Base-by-base conservation (phyloP, 257 asterid species). In the Petunia axillaris region DNA sequence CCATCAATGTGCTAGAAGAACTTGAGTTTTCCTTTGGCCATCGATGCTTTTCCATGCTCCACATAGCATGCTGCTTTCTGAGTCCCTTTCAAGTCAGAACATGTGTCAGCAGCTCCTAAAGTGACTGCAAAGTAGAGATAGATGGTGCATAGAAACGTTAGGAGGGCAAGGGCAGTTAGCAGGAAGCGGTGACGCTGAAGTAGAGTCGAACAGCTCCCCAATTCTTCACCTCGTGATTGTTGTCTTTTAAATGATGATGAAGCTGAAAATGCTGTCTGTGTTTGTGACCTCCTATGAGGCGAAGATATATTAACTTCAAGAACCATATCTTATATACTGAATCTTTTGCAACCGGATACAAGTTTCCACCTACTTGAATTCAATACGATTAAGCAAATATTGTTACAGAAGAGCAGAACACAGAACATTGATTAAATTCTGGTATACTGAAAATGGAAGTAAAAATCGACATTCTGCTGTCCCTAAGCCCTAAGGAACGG, bases 101-200 rank as follows among this genome's bases (percentile, higher is more conserved):
- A 92, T 1, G 87, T 80, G 82, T 87, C 84, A n/a, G 65, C 59
- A 0, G 81, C 77, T 4, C 92, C 93, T 13, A 92, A 86, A 71
- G 96, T 92, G 81, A 91, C 88, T 1, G 96, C 96, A 82, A 92
- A 92, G 90, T 92, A 92, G 25, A 92, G 96, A 90, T 92, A 92
- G 67, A 91, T 48, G 8, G 90, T 87, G 91, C 94, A 92, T 11
- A 92, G 84, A 66, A 89, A 85, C 0, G 90, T 82, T 35, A 92
- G 90, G 78, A 92, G 91, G 80, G 63, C 84, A 70, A 89, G 90
- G 1, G 93, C 92, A 0, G 87, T 89, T 4, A 92, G 90, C 50
- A 92, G 97, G 79, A 89, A 92, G 15, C 88, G 91, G 77, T 92
- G 97, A 75, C 96, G 83, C 78, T 87, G 90, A 78, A 89, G 75